Evolutionary conservation across 164 flowering plant genomes (phyloP).

Genomic region (Liriodendron chinense): DNA sequence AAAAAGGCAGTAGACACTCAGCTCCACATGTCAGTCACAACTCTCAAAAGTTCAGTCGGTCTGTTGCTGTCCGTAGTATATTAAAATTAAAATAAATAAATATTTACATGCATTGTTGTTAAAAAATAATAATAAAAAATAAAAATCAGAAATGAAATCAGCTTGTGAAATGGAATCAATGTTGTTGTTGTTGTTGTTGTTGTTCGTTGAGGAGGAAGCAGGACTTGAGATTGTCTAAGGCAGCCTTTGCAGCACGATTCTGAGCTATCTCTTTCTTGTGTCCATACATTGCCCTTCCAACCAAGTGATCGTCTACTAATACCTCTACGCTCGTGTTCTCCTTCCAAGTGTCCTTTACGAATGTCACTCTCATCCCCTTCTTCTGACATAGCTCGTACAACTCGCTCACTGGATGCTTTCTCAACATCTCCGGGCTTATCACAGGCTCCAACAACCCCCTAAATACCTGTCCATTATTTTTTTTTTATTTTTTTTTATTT

Average conservation of each 20-base stretch:
- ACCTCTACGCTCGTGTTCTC: conserved; percentile 21
- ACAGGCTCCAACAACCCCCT: conserved; percentile 50
- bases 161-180: no score
- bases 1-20: no score
- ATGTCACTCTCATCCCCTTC: conserved; percentile 21
- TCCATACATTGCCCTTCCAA: conserved; percentile 34
- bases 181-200: no score
- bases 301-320: conserved; percentile 29
- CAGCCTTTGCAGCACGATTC: conserved; percentile 61
- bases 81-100: no score
- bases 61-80: no score
- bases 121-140: no score
- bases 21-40: no score
- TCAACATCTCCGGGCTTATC: conserved; percentile 30
- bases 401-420: conserved; percentile 42
- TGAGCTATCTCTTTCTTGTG: conserved; percentile 43
- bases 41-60: no score
- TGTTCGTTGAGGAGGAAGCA: no score
- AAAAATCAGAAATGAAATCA: no score
- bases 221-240: conserved; percentile 14
- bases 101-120: no score
- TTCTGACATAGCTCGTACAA: conserved; percentile 55
- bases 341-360: conserved; percentile 32
- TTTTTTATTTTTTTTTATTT: no score
- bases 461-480: conserved; percentile 30